These are phyloP conservation scores for Apiotrichum laibachii DNA, from an alignment of 1,284 basidiomycete genomes.

Conservation along the genomic window DNA sequence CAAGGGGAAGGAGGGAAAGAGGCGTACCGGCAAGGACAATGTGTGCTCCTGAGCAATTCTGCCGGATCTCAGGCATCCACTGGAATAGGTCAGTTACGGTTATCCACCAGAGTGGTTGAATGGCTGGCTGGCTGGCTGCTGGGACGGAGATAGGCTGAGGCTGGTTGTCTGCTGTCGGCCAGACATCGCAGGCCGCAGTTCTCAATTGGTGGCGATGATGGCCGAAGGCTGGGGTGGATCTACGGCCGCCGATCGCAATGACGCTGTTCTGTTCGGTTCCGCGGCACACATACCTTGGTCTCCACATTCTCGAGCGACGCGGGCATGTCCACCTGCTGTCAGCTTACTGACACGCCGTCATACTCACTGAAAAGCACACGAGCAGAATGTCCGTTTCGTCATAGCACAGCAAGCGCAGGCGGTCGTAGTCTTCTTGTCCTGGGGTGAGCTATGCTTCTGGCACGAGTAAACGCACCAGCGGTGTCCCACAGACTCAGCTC, in stretches of 20 bases:
- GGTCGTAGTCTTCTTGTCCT: conserved; percentile 96
- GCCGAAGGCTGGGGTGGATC: no score
- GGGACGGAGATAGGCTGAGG: no score
- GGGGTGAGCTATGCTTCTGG: neutral
- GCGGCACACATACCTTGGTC: conserved; percentile 62
- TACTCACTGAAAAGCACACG: conserved; percentile 82
- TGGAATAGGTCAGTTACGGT: conserved; percentile 12
- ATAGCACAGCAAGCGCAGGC: conserved; percentile 83
- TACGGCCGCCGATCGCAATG: no score
- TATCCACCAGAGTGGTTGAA: no score
- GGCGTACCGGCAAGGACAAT: conserved; percentile 80
- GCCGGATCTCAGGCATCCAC: conserved; percentile 54
- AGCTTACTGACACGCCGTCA: neutral
- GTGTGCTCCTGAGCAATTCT: conserved; percentile 91
- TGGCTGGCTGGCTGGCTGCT: no score
- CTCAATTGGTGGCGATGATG: no score
- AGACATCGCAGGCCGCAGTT: neutral
- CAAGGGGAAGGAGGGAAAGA: neutral
- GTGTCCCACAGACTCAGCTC: conserved; percentile 96
- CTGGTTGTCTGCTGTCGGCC: neutral
- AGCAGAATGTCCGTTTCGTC: conserved; percentile 93
- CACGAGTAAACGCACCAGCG: conserved; percentile 62
- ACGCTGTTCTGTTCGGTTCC: no score
- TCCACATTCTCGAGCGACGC: conserved; percentile 88
- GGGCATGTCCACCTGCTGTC: conserved; percentile 76